Evolutionary conservation across 257 asterid species (phyloP), one percentile per base, ranked within the genome.

Genomic region (Handroanthus guayacan): DNA sequence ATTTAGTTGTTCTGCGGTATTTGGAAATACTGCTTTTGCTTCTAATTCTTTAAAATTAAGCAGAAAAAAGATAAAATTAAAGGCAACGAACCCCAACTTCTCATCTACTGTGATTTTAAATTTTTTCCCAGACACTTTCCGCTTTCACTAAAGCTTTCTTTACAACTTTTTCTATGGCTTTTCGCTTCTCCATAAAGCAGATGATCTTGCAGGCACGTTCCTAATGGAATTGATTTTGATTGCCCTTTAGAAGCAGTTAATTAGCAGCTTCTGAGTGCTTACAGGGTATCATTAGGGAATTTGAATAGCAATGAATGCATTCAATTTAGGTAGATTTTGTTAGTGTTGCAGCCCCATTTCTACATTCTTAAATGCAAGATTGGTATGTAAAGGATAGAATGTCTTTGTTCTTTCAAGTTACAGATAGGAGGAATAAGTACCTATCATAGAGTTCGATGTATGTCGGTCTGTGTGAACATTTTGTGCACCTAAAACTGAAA

Each of bases 1-100:
- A 17, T 73, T 17, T 78, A 6, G 48, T 18, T 41, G 71, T 48
- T 34, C 41, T 41, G 55, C 69, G 69, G 20, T 31, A 52, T 41
- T 74, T 57, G 14, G 11, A 39, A 31, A 17, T 25, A 66, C 3
- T 37, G n/a, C 54, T 3, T 25, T 25, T 25, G 31, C 31, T 25
- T 25, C 31, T 25, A 25, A 25, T 25, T 25, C 31, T 25, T 0
- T 25, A 25, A 25, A 25, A 25, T 25, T 25, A 25, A 25, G 31
- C 31, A 25, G 31, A 25, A 51, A 12, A 1, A 9, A 5, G 12
- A 48, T 9, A 8, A 8, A 62, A 7, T 41, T 56, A 9, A 6
- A 6, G 2, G 78, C 31, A 25, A 25, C 31, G 31, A 25, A 25
- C 31, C 31, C 31, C 31, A 25, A 25, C 31, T 25, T 25, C 31